These are phyloP conservation scores for Chamaecrista fasciculata DNA, from an alignment of 306 rosid genomes.

Conservation along the genomic window DNA sequence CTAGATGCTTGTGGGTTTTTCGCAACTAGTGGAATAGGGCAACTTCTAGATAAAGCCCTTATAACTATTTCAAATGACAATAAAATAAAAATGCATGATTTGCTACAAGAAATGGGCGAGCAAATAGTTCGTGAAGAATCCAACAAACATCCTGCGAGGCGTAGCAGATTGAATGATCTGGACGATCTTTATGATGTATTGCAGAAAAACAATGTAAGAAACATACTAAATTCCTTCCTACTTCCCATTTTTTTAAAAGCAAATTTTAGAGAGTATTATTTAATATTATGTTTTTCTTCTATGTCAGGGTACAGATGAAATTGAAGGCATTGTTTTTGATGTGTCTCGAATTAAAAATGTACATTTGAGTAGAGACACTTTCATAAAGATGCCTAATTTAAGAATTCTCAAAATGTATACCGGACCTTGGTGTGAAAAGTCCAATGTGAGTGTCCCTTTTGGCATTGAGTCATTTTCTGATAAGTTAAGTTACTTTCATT, in stretches of 20 bases:
- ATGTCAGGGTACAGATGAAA: too few relatives aligned
- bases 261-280: neutral
- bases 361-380: too few relatives aligned
- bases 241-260: neutral
- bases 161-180: conserved; percentile 20
- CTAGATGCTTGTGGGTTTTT: neutral
- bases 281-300: neutral
- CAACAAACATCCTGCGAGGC: too few relatives aligned
- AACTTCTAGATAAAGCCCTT: conserved; percentile 25
- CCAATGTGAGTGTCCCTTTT: neutral
- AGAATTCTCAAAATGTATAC: neutral
- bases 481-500: neutral
- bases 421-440: too few relatives aligned
- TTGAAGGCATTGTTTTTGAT: too few relatives aligned
- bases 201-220: conserved; percentile 10
- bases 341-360: too few relatives aligned
- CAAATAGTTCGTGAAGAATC: too few relatives aligned
- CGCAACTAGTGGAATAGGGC: conserved; percentile 1
- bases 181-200: neutral
- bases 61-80: neutral
- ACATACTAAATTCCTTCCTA: neutral
- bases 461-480: neutral
- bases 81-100: too few relatives aligned
- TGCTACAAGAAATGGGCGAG: too few relatives aligned
- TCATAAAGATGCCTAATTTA: too few relatives aligned